Percentiles rank a stretch among this genome's conserved stretches.
Evolutionary conservation across 345 rosid species (phyloP).

Genomic region (Corymbia maculata): DNA sequence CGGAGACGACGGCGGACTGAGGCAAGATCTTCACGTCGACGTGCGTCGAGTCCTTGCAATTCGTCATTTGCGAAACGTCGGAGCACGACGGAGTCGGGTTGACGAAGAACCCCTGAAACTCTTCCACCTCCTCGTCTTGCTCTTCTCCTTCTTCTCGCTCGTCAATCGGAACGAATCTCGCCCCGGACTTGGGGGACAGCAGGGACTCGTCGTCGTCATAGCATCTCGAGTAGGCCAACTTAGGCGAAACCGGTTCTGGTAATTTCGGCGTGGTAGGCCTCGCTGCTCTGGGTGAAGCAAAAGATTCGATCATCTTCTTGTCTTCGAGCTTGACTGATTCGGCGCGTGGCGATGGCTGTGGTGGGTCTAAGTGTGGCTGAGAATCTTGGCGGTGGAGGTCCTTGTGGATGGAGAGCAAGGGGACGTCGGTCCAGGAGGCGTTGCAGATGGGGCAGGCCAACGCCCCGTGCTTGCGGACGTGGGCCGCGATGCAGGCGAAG

Average conservation of each 20-base stretch:
- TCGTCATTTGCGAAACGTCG: neutral
- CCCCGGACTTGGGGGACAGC: slow-evolving; percentile 20
- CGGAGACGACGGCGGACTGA: slow-evolving; percentile 60
- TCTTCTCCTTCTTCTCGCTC: slow-evolving; percentile 17
- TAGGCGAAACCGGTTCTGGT: neutral
- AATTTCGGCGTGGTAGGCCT: neutral
- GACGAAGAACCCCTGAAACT: slow-evolving; percentile 60
- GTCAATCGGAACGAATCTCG: slow-evolving; percentile 23
- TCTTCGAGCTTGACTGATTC: slow-evolving; percentile 19
- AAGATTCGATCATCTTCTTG: slow-evolving; percentile 14
- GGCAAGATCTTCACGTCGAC: slow-evolving; percentile 54
- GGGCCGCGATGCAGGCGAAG: slow-evolving; percentile 66
- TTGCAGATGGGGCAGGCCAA: slow-evolving; percentile 78
- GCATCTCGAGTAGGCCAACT: slow-evolving; percentile 17
- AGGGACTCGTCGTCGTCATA: slow-evolving; percentile 88
- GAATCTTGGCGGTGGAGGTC: slow-evolving; percentile 1
- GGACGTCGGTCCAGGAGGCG: slow-evolving; percentile 61
- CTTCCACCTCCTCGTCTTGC: slow-evolving; percentile 30
- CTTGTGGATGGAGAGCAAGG: slow-evolving; percentile 39
- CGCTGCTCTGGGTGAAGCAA: slow-evolving; percentile 15
- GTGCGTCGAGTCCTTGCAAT: slow-evolving; percentile 20
- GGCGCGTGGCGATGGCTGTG: neutral
- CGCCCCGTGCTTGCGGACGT: slow-evolving; percentile 37
- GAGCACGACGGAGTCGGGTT: neutral
- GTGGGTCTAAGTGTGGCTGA: neutral